A percentile compares a stretch with the other conserved stretches of the same genome.
Evolutionary conservation across 495 filamentous ascomycete genomes (phyloP).

Genomic region (Haplographium delicatum): DNA sequence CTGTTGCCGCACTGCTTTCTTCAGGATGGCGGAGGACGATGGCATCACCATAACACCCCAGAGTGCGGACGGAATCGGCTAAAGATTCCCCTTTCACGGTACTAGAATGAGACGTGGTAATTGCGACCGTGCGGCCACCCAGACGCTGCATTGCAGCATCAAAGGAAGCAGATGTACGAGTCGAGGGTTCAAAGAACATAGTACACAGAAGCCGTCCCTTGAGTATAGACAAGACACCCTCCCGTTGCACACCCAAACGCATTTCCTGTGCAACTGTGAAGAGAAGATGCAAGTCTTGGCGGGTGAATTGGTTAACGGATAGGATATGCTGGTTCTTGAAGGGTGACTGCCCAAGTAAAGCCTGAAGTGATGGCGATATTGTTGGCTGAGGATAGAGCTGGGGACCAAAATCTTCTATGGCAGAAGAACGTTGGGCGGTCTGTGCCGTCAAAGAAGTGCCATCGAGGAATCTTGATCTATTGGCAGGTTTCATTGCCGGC

Average conservation of each 20-base stretch:
- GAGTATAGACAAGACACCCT: slow-evolving; percentile 82
- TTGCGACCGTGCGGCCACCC: slow-evolving; percentile 73
- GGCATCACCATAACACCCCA: slow-evolving; percentile 90
- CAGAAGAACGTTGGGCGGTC: slow-evolving; percentile 14
- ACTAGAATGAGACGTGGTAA: slow-evolving; percentile 74
- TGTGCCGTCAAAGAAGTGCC: slow-evolving; percentile 11
- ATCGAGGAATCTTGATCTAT: slow-evolving; percentile 24
- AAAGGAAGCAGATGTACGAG: slow-evolving; percentile 91
- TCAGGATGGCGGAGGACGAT: slow-evolving; percentile 90
- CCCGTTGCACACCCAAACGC: slow-evolving; percentile 83
- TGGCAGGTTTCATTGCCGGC: slow-evolving; percentile 24
- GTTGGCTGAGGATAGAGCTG: slow-evolving; percentile 32
- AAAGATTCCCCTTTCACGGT: slow-evolving; percentile 90
- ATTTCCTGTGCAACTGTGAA: slow-evolving; percentile 97
- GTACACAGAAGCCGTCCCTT: slow-evolving; percentile 81
- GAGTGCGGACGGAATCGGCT: slow-evolving; percentile 87
- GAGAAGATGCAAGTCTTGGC: slow-evolving; percentile 80
- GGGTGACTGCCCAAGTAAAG: slow-evolving; percentile 69
- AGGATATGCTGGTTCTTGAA: slow-evolving; percentile 86
- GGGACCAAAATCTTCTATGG: slow-evolving; percentile 46
- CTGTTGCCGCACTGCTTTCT: slow-evolving; percentile 67
- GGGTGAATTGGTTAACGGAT: slow-evolving; percentile 83
- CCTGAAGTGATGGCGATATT: slow-evolving; percentile 53
- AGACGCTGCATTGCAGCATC: slow-evolving; percentile 97
- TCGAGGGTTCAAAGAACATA: slow-evolving; percentile 97